Conservation (phyloP, 768 basidiomycete genomes). For the Lentinula lateritia region DNA sequence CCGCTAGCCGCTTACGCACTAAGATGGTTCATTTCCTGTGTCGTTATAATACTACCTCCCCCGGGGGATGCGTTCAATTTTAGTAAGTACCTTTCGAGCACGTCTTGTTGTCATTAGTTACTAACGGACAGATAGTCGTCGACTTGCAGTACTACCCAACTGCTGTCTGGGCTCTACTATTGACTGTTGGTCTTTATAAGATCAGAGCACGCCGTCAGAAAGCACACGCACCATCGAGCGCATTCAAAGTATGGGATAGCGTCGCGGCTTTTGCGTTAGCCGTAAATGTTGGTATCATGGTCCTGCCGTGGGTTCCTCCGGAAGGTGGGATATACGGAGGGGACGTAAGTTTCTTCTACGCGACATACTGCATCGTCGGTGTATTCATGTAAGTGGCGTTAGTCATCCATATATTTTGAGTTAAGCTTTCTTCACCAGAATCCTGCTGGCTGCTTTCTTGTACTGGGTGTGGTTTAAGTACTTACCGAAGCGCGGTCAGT, state of each 20-base stretch:
- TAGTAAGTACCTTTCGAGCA: slow-evolving; percentile 18
- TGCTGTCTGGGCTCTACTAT: slow-evolving; percentile 30
- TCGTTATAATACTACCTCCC: slow-evolving; percentile 43
- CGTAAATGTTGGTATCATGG: slow-evolving; percentile 34
- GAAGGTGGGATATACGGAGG: slow-evolving; percentile 30
- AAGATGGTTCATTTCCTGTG: slow-evolving; percentile 38
- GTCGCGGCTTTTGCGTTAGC: slow-evolving; percentile 28
- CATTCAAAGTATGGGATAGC: slow-evolving; percentile 32
- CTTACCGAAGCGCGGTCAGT: slow-evolving; percentile 36
- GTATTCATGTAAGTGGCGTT: slow-evolving; percentile 24
- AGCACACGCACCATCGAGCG: slow-evolving; percentile 26
- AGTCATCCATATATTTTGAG: neutral
- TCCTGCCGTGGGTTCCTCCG: slow-evolving; percentile 37
- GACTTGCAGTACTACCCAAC: slow-evolving; percentile 34
- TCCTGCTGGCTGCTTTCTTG: slow-evolving; percentile 22
- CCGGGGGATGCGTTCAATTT: slow-evolving; percentile 40
- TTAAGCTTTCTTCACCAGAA: slow-evolving; percentile 12
- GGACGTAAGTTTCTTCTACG: slow-evolving; percentile 38
- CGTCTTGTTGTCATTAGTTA: neutral
- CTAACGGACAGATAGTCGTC: slow-evolving; percentile 20
- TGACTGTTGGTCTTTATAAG: slow-evolving; percentile 28
- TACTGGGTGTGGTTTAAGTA: slow-evolving; percentile 32
- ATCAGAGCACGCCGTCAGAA: slow-evolving; percentile 26
- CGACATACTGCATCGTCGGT: slow-evolving; percentile 34
- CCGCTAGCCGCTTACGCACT: slow-evolving; percentile 40